Conservation (phyloP, 441 rosid genomes). For the Erysimum pusillum region DNA sequence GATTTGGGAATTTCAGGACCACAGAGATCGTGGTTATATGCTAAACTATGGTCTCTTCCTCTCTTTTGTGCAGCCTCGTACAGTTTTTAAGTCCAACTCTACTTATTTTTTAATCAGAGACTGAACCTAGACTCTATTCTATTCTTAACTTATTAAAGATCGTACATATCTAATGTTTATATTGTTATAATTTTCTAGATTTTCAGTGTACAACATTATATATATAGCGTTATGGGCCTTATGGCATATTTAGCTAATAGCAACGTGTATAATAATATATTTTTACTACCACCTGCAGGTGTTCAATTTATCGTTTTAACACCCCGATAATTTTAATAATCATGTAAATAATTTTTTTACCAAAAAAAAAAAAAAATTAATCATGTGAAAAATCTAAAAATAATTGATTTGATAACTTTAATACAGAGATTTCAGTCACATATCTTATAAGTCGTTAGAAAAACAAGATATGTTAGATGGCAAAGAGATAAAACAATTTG, state of each 20-base stretch:
- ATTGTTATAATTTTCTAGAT: neutral
- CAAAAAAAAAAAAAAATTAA: too few relatives aligned
- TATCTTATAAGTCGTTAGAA: neutral
- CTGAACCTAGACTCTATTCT: neutral
- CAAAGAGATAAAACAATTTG: neutral
- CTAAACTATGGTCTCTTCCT: neutral
- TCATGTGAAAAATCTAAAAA: neutral
- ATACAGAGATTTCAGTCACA: neutral
- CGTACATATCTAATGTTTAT: neutral
- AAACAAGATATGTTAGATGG: neutral
- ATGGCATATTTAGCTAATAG: neutral
- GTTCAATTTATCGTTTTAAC: neutral
- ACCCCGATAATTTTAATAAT: neutral
- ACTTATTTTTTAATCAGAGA: neutral
- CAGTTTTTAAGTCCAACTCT: slow-evolving; percentile 19
- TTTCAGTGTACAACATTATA: neutral
- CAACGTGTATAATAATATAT: neutral
- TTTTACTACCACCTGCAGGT: neutral
- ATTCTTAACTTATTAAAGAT: neutral
- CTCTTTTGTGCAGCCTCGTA: slow-evolving; percentile 14
- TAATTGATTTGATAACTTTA: too few relatives aligned
- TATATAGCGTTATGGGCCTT: neutral
- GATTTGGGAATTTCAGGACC: slow-evolving; percentile 36
- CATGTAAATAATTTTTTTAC: neutral
- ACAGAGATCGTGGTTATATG: slow-evolving; percentile 22